Base-by-base conservation (phyloP, 2,329 filamentous ascomycete species). In the Colletotrichum zoysiae region DNA sequence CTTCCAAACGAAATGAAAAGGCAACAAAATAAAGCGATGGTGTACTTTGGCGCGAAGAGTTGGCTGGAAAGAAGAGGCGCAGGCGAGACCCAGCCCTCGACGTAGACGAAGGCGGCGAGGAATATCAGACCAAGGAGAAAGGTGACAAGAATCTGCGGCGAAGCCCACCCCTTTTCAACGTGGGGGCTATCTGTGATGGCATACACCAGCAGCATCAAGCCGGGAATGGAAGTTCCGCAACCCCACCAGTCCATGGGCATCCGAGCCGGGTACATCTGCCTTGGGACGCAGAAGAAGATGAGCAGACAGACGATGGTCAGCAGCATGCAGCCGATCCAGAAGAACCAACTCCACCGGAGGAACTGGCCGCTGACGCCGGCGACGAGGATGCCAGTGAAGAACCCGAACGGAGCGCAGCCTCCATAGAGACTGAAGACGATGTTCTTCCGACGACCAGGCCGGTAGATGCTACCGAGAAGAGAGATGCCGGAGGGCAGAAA, bases 341-440 rank as follows among this genome's bases (percentile, higher is more conserved):
- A 65, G 53, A 48, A 65, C 35, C 56, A 57, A 2, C 53, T 53
- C 63, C 53, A 65, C 20, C 53, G 63, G 23, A 48, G 56, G 9
- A 58, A 58, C 46, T 65, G 63, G 0, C 51, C 63, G 8, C 56
- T 53, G 53, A 65, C 23, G 5, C 42, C 63, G 35, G 63, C 63
- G 2, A 38, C 8, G 42, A 65, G 63, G 33, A 65, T 58, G 8
- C 63, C 53, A 18, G 40, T n/a, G 1, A 65, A 65, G 44, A 65
- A 6, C n/a, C 63, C 50, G 14, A 53, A 20, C 26, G 26, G 16
- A 30, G 55, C 33, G 57, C 63, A 53, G 20, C 53, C 46, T n/a
- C 53, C 42, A 42, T 65, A 58, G 12, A 58, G 38, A 30, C 51
- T 53, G 56, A 65, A 65, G 63, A 65, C 63, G 42, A 65, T 11